Evolutionary conservation across 176 grass and related monocot genomes (phyloP).

Genomic region (Oryza glumipatula): DNA sequence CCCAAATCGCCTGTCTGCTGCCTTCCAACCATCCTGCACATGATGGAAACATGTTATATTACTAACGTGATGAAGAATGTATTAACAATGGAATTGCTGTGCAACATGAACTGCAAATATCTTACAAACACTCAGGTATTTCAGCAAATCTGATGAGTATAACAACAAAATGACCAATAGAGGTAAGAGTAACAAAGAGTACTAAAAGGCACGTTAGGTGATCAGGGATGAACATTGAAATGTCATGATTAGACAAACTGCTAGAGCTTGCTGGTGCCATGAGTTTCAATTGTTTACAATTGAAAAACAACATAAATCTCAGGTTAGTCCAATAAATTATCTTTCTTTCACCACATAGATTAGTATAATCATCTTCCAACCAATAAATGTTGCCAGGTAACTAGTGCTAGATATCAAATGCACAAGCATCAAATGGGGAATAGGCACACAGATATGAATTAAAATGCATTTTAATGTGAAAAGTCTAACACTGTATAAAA

Average conservation of each 20-base stretch:
- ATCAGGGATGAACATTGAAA: conserved; percentile 9
- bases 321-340: background rate
- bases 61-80: conserved; percentile 2
- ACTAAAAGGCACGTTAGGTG: background rate
- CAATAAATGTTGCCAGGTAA: background rate
- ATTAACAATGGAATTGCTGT: conserved; percentile 14
- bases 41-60: conserved; percentile 23
- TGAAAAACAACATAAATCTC: background rate
- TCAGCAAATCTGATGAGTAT: conserved; percentile 12
- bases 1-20: conserved; percentile 40
- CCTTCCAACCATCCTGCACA: conserved; percentile 49
- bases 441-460: background rate
- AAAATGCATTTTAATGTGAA: conserved; percentile 8
- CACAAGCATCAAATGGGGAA: background rate
- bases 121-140: conserved; percentile 3
- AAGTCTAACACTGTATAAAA: conserved; percentile 14
- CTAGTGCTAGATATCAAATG: background rate
- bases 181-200: conserved; percentile 11
- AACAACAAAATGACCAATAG: conserved; percentile 2
- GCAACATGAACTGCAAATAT: conserved; percentile 19
- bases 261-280: background rate
- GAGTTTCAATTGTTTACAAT: conserved; percentile 5
- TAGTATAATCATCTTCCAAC: conserved; percentile 1
- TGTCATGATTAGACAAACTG: background rate
- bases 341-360: background rate